Percentiles rank a stretch among this genome's conserved stretches.
Conservation (phyloP, 768 basidiomycete genomes). For the Tubosaeta sp. region DNA sequence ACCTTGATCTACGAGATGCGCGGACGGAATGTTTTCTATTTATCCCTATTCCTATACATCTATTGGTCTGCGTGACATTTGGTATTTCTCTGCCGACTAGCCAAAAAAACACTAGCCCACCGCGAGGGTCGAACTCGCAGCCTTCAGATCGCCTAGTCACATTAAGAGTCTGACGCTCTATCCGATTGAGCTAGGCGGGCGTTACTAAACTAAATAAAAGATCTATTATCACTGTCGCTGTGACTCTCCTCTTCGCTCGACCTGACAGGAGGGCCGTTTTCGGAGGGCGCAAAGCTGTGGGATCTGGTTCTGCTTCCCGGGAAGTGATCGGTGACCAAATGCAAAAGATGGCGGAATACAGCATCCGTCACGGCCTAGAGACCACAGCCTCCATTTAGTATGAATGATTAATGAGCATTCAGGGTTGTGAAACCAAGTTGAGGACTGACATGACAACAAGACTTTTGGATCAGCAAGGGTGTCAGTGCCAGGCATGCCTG, state of each 20-base stretch:
- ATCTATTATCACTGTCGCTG: background rate
- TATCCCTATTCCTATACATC: slow-evolving; percentile 18
- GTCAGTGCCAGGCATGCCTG: background rate
- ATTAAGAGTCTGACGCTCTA: slow-evolving; percentile 64
- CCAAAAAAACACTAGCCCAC: slow-evolving; percentile 43
- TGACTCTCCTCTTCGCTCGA: background rate
- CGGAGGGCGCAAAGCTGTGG: slow-evolving; percentile 26
- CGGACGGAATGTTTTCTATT: slow-evolving; percentile 17
- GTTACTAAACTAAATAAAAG: background rate
- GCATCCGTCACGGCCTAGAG: slow-evolving; percentile 12
- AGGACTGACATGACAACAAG: slow-evolving; percentile 2
- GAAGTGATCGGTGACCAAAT: slow-evolving; percentile 5
- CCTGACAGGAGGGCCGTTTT: background rate
- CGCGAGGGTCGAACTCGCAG: slow-evolving; percentile 64
- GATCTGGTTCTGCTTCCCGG: slow-evolving; percentile 5
- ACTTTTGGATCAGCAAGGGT: background rate
- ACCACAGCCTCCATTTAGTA: slow-evolving; percentile 8
- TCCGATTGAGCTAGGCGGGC: slow-evolving; percentile 67
- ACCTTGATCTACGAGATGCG: slow-evolving; percentile 6
- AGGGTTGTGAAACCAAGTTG: slow-evolving; percentile 17
- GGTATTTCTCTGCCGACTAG: background rate
- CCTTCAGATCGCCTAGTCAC: slow-evolving; percentile 47
- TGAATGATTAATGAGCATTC: slow-evolving; percentile 19
- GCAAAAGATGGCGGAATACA: slow-evolving; percentile 11
- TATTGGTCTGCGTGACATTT: background rate